Evolutionary conservation across 495 filamentous ascomycete genomes (phyloP).

Genomic region (Neurospora sp.): DNA sequence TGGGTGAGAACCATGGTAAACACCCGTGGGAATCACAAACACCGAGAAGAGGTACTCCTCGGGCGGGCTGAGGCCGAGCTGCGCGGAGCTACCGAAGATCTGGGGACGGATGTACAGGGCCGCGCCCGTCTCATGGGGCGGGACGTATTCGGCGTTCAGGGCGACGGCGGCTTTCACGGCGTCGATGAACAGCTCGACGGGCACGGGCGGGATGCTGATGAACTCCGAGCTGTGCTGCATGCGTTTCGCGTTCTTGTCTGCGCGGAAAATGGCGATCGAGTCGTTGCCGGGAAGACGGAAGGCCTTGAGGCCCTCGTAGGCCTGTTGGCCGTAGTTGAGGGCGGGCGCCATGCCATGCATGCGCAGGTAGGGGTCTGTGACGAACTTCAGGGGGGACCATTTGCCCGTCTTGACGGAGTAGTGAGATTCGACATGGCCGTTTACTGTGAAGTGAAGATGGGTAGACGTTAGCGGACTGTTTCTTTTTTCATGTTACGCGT

Average conservation of each 20-base stretch:
- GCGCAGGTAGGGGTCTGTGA: constrained; percentile 64
- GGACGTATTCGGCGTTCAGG: constrained; percentile 79
- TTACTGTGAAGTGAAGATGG: constrained; percentile 38
- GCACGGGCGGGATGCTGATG: constrained; percentile 69
- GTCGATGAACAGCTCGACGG: constrained; percentile 59
- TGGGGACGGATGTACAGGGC: constrained; percentile 84
- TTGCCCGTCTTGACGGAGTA: constrained; percentile 57
- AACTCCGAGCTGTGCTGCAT: constrained; percentile 68
- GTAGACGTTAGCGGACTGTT: not conserved
- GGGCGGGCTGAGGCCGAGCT: constrained; percentile 70
- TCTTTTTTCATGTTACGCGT: not conserved
- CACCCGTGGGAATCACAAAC: constrained; percentile 75
- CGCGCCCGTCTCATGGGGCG: constrained; percentile 71
- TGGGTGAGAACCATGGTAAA: constrained; percentile 78
- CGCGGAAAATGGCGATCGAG: constrained; percentile 70
- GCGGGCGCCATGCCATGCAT: constrained; percentile 86
- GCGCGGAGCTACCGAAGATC: constrained; percentile 72
- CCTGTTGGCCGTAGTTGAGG: constrained; percentile 89
- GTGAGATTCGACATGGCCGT: constrained; percentile 67
- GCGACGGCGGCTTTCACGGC: constrained; percentile 71
- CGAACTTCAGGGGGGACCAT: constrained; percentile 67
- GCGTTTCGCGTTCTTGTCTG: constrained; percentile 67
- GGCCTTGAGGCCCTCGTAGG: constrained; percentile 88
- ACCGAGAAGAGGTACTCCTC: constrained; percentile 85
- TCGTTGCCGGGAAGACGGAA: constrained; percentile 59